Percentiles rank a stretch among this genome's conserved stretches.
Evolutionary conservation across 2,329 filamentous ascomycete genomes (phyloP).

Genomic region (Verticillium albo-atrum): DNA sequence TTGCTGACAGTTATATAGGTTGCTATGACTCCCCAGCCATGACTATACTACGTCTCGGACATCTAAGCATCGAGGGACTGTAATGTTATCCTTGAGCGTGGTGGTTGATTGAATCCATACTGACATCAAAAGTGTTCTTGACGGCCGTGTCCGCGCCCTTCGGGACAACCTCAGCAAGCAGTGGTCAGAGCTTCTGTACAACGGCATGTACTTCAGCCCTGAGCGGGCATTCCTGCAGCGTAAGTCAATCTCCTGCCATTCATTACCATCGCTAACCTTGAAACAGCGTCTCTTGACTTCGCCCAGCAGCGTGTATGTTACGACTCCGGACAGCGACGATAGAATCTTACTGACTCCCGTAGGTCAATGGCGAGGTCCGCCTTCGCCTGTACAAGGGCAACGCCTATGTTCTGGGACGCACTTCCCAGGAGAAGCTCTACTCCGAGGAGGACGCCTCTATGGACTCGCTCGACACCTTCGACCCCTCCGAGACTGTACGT

Average conservation of each 20-base stretch:
- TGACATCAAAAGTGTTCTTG: slow-evolving; percentile 47
- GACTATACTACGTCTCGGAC: slow-evolving; percentile 5
- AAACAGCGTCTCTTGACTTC: slow-evolving; percentile 8
- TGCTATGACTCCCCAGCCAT: slow-evolving; percentile 18
- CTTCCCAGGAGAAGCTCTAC: slow-evolving; percentile 46
- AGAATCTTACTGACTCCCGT: background rate
- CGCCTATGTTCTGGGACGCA: slow-evolving; percentile 41
- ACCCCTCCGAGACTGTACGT: slow-evolving; percentile 36
- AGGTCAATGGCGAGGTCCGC: slow-evolving; percentile 18
- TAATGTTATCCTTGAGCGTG: background rate
- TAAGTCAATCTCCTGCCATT: slow-evolving; percentile 44
- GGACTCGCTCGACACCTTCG: slow-evolving; percentile 42
- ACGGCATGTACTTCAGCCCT: slow-evolving; percentile 27
- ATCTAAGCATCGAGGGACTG: slow-evolving; percentile 43
- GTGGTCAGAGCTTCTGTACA: slow-evolving; percentile 23
- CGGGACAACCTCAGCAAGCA: slow-evolving; percentile 49
- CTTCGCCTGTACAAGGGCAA: slow-evolving; percentile 32
- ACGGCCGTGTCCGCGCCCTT: slow-evolving; percentile 47
- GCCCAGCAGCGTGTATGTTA: slow-evolving; percentile 5
- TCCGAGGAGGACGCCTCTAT: slow-evolving; percentile 43
- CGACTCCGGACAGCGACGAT: background rate
- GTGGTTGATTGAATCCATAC: background rate
- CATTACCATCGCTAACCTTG: background rate
- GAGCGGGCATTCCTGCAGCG: slow-evolving; percentile 53
- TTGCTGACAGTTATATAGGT: too few relatives aligned